Evolutionary conservation across 352 stramenopile species (phyloP), one percentile per base, ranked within the genome.

Genomic region (Pythium plurisporium): DNA sequence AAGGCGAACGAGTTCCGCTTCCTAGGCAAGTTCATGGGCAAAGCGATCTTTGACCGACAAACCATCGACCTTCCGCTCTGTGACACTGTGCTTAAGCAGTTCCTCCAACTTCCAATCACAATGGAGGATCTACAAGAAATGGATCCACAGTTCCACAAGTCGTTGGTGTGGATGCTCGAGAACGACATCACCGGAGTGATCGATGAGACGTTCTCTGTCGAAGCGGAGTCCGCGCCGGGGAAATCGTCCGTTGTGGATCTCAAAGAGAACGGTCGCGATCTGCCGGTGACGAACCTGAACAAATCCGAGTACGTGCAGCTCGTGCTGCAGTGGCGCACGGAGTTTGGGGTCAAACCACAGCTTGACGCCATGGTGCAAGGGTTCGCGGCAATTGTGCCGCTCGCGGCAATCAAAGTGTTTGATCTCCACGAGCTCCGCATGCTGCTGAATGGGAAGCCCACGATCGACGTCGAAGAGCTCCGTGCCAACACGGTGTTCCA

Each of bases 1-100:
- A 62, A 75, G 38, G 26, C 72, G 11, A 63, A 76, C 15, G 58
- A 84, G 7, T 89, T 86, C 67, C 69, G 70, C 11, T 91, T 89
- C 48, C 57, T 91, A 0, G 82, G 87, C 11, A 90, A 82, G 46
- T 81, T 95, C 50, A 67, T 95, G 22, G 86, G 65, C 30, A 96
- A 96, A 51, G 85, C 87, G 3, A 79, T 96, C 29, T 95, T 89
- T 61, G 87, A 96, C 62, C 72, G 86, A 1, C 87, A 95, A 52
- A 89, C 81, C 0, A 42, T 94, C 4, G 82, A 94, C 58, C 63
- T 94, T 8, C 87, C 86, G 0, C 45, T 96, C n/a, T 89, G 79
- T 26, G 74, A 90, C 40, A 63, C 69, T 10, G 44, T 96, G 15
- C 79, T 89, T 59, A 93, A 93, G 59, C 70, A 87, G 14, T 29